phyloP scores from a whole-genome alignment of 805 yeast species.

The Peterozyma xylosa region DNA sequence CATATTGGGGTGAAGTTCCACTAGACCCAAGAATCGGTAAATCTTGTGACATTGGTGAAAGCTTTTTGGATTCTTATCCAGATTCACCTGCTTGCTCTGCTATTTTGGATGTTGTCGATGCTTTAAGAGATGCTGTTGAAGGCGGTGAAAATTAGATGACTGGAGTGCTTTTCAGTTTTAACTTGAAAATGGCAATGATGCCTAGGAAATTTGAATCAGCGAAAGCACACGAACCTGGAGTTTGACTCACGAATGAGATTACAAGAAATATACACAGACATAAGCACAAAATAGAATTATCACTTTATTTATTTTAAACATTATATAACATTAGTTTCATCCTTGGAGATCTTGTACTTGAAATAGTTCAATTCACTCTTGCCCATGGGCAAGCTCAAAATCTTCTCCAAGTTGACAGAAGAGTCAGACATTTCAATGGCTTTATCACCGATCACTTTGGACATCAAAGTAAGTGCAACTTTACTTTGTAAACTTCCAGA shows the following conservation, averaged over 20 bases:
- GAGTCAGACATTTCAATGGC: slow-evolving; percentile 22
- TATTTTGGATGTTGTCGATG: slow-evolving; percentile 75
- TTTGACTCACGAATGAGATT: too few species aligned
- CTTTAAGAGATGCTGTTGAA: slow-evolving; percentile 48
- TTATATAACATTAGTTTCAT: slow-evolving; percentile 2
- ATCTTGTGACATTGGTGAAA: slow-evolving; percentile 80
- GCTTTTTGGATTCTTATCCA: slow-evolving; percentile 75
- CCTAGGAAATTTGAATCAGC: not conserved
- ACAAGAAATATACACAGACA: too few species aligned
- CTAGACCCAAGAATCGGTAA: slow-evolving; percentile 91
- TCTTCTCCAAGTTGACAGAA: slow-evolving; percentile 22
- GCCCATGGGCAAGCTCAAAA: slow-evolving; percentile 33
- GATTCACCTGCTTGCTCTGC: slow-evolving; percentile 93
- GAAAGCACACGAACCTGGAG: too few species aligned
- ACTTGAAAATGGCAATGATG: slow-evolving; percentile 1
- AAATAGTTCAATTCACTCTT: slow-evolving; percentile 36
- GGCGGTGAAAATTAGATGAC: not conserved
- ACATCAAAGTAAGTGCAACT: slow-evolving; percentile 47
- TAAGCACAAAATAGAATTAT: not conserved
- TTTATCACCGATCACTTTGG: slow-evolving; percentile 37
- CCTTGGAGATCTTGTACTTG: slow-evolving; percentile 9
- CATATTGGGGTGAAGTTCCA: slow-evolving; percentile 88
- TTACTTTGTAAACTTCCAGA: slow-evolving; percentile 21
- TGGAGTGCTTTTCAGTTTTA: not conserved
- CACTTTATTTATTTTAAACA: not conserved